phyloP scores from a whole-genome alignment of 257 asterid species.

The Striga asiatica region DNA sequence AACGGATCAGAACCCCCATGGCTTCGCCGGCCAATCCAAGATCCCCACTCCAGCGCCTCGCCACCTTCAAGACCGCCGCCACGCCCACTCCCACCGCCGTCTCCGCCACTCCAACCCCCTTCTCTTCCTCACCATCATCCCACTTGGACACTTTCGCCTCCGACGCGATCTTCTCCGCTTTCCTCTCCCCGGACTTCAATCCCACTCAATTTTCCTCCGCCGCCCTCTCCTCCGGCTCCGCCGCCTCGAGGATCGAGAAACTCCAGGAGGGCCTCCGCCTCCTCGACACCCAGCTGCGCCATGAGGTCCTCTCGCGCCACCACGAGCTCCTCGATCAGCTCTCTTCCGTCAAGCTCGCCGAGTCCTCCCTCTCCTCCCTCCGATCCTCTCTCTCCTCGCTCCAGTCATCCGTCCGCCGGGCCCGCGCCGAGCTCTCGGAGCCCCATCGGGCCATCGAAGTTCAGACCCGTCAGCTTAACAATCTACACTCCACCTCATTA shows the following conservation, averaged over 20 bases:
- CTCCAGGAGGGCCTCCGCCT: slow-evolving; percentile 81
- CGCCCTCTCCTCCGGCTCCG: slow-evolving; percentile 92
- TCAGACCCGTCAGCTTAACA: slow-evolving; percentile 64
- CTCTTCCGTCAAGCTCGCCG: slow-evolving; percentile 64
- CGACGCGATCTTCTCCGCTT: slow-evolving; percentile 78
- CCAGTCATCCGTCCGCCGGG: slow-evolving; percentile 61
- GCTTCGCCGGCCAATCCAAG: slow-evolving; percentile 52
- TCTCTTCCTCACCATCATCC: slow-evolving; percentile 18
- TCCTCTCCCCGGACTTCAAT: slow-evolving; percentile 71
- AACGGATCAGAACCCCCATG: no score
- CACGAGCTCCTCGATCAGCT: slow-evolving; percentile 72
- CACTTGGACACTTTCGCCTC: slow-evolving; percentile 55
- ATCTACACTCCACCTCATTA: slow-evolving; percentile 52
- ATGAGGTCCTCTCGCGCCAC: slow-evolving; percentile 83
- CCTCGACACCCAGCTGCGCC: slow-evolving; percentile 76
- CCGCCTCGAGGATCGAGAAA: slow-evolving; percentile 87
- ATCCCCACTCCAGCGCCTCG: slow-evolving; percentile 75
- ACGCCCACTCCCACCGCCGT: slow-evolving; percentile 19
- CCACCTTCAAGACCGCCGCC: slow-evolving; percentile 47
- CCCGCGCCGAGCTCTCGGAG: slow-evolving; percentile 74
- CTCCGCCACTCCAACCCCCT: slow-evolving; percentile 20
- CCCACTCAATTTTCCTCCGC: slow-evolving; percentile 92
- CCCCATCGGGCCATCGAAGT: slow-evolving; percentile 54
- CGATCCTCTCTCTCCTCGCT: slow-evolving; percentile 68
- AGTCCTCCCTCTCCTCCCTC: slow-evolving; percentile 64